phyloP scores from a whole-genome alignment of 169 alveolate species.

The Besnoitia besnoiti region DNA sequence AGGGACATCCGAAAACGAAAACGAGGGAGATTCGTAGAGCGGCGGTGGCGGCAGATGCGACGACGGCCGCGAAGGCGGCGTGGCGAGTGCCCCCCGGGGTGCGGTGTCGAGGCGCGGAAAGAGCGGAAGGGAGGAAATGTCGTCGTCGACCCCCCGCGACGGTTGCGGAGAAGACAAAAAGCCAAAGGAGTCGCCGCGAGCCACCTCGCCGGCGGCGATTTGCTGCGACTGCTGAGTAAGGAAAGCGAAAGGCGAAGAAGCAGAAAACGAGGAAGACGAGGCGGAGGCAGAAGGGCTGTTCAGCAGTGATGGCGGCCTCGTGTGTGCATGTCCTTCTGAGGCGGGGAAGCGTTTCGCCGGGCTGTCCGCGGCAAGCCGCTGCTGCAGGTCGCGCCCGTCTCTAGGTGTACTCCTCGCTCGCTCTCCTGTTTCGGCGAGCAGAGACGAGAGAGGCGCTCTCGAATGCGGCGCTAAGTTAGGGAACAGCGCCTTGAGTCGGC shows the following conservation, averaged over 20 bases:
- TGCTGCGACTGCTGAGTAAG: neutral
- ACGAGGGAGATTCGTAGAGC: neutral
- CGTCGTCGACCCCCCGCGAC: too few species aligned
- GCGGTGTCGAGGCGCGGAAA: neutral
- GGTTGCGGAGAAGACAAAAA: neutral
- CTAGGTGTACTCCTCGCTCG: neutral
- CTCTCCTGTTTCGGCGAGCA: neutral
- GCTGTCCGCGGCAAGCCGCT: neutral
- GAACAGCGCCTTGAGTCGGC: neutral
- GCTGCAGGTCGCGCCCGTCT: neutral
- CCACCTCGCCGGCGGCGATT: neutral
- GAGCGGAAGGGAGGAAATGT: neutral
- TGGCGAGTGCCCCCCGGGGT: neutral
- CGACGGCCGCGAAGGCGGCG: neutral
- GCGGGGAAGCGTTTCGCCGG: too few species aligned
- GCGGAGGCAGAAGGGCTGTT: neutral
- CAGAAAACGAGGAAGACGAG: neutral
- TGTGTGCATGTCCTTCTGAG: too few species aligned
- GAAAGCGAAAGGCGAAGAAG: neutral
- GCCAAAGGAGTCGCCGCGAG: neutral
- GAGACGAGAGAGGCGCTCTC: neutral
- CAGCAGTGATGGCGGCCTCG: neutral
- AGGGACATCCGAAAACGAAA: neutral
- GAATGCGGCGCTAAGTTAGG: neutral
- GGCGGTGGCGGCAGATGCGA: neutral